Evolutionary conservation across 768 basidiomycete genomes (phyloP), one percentile per base, ranked within the genome.

Genomic region (Pleurotus platypus): DNA sequence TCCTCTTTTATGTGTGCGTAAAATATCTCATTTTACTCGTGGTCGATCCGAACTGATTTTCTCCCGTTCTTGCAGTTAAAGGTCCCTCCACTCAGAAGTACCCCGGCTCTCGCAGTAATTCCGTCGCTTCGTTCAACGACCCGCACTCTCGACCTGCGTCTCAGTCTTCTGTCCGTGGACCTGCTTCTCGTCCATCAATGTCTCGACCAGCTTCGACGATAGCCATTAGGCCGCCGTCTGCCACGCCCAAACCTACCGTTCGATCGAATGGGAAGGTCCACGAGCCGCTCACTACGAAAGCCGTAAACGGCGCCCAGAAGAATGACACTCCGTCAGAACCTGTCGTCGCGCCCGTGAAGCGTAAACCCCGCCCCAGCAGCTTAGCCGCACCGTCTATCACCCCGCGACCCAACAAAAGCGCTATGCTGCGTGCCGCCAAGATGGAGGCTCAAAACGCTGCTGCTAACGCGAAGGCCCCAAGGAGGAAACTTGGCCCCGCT

Each of bases 391-490:
- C 91, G 1, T 75, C 78, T 3, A 89, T 92, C 58, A 68, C 70
- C 7, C 92, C 91, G 6, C 77, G 88, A 55, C 81, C 76, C 59
- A 94, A 94, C 69, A 84, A 79, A 68, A 91, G 86, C 62, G 90
- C 92, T 2, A 71, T 82, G 5, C 67, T 93, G 55, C 78, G 90
- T 20, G 82, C 77, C 9, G 86, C 85, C 59, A 91, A 91, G 74
- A 76, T 82, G 72, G 86, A 81, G 58, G 76, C 75, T 30, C 79
- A 80, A 64, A 70, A 70, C 11, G 74, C 75, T n/a, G 75, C 72
- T n/a, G 72, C 72, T 27, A 70, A 71, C 13, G 73, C 70, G 61
- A 76, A 75, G 63, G 61, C 66, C 2, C 59, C 65, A n/a, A 65
- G 69, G 24, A 37, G 59, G 7, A 59, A 66, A 57, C 75, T 66